Base-by-base conservation (phyloP, 2,329 filamentous ascomycete genomes). In the Dryadomyces quercivorus region DNA sequence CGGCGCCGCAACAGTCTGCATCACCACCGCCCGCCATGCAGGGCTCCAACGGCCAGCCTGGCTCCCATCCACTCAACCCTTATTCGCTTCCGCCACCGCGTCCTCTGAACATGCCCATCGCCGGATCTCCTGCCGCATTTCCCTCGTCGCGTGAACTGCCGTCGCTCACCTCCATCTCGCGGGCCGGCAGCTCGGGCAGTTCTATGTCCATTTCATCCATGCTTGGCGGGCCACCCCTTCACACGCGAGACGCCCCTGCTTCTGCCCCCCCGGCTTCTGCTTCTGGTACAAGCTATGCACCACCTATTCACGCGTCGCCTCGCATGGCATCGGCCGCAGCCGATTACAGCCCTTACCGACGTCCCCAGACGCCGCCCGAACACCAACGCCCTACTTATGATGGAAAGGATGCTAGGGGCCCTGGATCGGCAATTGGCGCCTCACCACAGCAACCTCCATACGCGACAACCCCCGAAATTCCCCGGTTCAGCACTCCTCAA, bases 361-460 rank as follows among this genome's bases (percentile, higher is more conserved):
- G 85, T 57, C 85, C 85, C 2, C 82, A 86, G 56, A 89, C 85
- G 0, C 86, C 59, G 5, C 54, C 86, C n/a, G 85, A 89, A 47
- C 81, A 83, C 57, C 72, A 76, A 49, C 75, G 79, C 61, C 70
- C 71, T 54, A 50, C 63, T 54, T 62, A 71, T 60, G 65, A 68
- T 61, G 64, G 63, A 59, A 56, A 60, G 12, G 65, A 73, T 58
- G 70, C 68, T 43, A 69, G 76, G 62, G 70, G 70, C 3, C 72
- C 71, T 16, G 72, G 70, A 5, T 79, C 78, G 15, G 76, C 76
- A 4, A 47, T 60, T 7, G 49, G 36, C 26, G 57, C 57, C 1
- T 60, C 59, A 20, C 59, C 59, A 1, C 57, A 60, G 6, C 70
- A 75, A 60, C 70, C 69, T 53, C 66, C 72, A 43, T 78, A 78